A percentile compares a stretch with the other conserved stretches of the same genome.
Conservation (phyloP, 768 basidiomycete species). For the Serendipita indica region DNA sequence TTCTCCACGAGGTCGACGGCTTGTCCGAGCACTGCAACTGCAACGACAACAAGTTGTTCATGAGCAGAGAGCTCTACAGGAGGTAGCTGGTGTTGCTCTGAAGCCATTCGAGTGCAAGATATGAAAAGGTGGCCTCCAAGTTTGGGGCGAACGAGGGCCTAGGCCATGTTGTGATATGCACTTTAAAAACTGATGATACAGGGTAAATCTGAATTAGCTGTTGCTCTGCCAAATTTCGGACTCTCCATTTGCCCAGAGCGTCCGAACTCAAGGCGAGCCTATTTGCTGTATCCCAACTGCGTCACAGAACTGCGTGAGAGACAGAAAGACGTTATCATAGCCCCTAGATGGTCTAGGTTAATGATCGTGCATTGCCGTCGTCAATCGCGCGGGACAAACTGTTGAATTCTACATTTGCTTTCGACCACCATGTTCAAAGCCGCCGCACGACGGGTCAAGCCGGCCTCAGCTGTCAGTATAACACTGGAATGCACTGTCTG, state of each 20-base stretch:
- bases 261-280: constrained; percentile 70
- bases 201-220: constrained; percentile 21
- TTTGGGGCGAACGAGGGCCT: too few species aligned
- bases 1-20: constrained; percentile 59
- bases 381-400: constrained; percentile 48
- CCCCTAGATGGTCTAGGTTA: constrained; percentile 31
- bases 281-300: constrained; percentile 47
- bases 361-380: constrained; percentile 70
- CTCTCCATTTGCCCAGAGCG: constrained; percentile 38
- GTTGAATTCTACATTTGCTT: background rate
- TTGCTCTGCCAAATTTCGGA: constrained; percentile 75
- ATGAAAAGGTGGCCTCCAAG: background rate
- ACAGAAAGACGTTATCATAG: constrained; percentile 16
- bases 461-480: background rate
- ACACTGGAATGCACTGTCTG: background rate
- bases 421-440: constrained; percentile 8
- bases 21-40: constrained; percentile 51
- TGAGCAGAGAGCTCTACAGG: constrained; percentile 23
- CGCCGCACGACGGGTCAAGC: background rate
- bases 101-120: constrained; percentile 10
- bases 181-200: too few species aligned
- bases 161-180: too few species aligned
- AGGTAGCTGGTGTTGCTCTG: background rate
- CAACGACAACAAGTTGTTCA: constrained; percentile 47
- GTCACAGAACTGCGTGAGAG: constrained; percentile 23